phyloP scores from a whole-genome alignment of 2,329 filamentous ascomycete species.

The Geoglossum cookeanum region DNA sequence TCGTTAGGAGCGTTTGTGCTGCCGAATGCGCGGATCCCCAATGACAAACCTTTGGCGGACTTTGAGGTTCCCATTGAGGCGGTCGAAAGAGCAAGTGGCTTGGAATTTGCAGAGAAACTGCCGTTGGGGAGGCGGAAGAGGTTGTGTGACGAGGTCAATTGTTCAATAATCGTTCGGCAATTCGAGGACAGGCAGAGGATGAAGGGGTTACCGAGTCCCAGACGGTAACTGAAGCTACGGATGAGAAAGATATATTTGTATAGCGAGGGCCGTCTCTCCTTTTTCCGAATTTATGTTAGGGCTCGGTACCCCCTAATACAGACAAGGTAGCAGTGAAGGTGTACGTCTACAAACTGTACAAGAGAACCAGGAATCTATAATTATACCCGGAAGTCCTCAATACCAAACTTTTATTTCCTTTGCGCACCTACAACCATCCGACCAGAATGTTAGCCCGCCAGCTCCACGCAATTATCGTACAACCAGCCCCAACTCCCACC shows the following conservation, averaged over 20 bases:
- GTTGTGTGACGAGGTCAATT: conserved; percentile 72
- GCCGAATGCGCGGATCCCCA: conserved; percentile 76
- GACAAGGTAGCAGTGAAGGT: background rate
- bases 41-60: conserved; percentile 68
- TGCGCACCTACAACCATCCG: background rate
- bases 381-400: background rate
- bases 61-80: conserved; percentile 92
- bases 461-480: background rate
- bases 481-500: background rate
- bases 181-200: conserved; percentile 39
- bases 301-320: background rate
- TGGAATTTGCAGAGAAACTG: conserved; percentile 76
- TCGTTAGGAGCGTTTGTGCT: conserved; percentile 87
- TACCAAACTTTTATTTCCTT: background rate
- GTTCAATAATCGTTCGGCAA: conserved; percentile 66
- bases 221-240: background rate
- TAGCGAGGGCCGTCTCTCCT: background rate
- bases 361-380: background rate
- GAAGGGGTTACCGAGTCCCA: background rate
- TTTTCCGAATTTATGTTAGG: background rate
- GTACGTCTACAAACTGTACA: background rate
- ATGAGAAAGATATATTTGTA: background rate
- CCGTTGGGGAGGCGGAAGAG: conserved; percentile 53
- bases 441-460: background rate
- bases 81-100: conserved; percentile 74